phyloP scores from a whole-genome alignment of 2,329 filamentous ascomycete genomes.

The Talaromyces albobiverticillius region DNA sequence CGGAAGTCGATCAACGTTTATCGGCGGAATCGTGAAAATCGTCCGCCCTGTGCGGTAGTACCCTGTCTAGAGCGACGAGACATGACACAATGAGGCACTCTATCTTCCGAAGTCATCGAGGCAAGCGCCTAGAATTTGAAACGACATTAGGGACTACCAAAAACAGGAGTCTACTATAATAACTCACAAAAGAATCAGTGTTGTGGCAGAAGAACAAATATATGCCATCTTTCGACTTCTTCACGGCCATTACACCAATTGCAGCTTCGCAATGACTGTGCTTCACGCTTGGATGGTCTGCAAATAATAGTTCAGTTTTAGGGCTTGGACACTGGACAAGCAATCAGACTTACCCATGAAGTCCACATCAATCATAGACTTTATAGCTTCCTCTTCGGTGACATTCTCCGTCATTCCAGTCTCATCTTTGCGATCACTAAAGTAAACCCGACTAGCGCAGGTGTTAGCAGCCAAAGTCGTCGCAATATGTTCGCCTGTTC shows the following conservation, averaged over 20 bases:
- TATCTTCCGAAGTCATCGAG: slow-evolving; percentile 79
- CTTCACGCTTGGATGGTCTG: slow-evolving; percentile 74
- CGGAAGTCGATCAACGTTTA: slow-evolving; percentile 18
- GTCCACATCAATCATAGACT: slow-evolving; percentile 76
- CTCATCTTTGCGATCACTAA: slow-evolving; percentile 59
- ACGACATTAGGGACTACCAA: neutral
- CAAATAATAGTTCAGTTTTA: neutral
- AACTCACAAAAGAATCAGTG: slow-evolving; percentile 70
- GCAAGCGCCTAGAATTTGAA: slow-evolving; percentile 61
- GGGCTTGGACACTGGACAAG: neutral
- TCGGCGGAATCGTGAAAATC: slow-evolving; percentile 27
- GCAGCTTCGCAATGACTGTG: slow-evolving; percentile 78
- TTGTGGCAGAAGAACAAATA: slow-evolving; percentile 95
- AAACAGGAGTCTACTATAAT: neutral
- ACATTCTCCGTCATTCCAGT: slow-evolving; percentile 63
- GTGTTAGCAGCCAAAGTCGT: slow-evolving; percentile 87
- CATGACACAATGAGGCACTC: slow-evolving; percentile 78
- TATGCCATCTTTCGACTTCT: slow-evolving; percentile 72
- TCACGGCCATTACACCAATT: slow-evolving; percentile 87
- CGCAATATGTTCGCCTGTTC: slow-evolving; percentile 96
- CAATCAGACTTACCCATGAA: slow-evolving; percentile 67
- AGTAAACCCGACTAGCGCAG: slow-evolving; percentile 81
- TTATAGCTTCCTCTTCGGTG: slow-evolving; percentile 74
- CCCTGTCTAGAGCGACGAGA: slow-evolving; percentile 64
- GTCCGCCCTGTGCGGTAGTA: slow-evolving; percentile 49